Base-by-base conservation (phyloP, 164 flowering plant genomes). In the Chloranthus sessilifolius region DNA sequence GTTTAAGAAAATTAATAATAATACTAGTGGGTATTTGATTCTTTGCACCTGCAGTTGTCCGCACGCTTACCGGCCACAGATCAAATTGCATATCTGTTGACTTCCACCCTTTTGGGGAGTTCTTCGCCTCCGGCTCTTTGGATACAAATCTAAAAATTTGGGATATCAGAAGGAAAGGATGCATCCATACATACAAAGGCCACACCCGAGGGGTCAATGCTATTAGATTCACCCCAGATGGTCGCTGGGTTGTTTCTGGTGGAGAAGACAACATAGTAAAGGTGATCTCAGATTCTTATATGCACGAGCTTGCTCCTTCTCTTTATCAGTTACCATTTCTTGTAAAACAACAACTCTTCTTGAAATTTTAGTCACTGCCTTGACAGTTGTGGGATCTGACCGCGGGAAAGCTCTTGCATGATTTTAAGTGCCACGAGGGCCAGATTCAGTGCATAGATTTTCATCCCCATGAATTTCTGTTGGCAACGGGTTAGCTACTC, bases 201-300 rank as follows among this genome's bases (percentile, higher is more conserved):
- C 99, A 94, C 58, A 94, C 95, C 16, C 77, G 97, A 51, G 99
- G 97, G 36, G 92, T 94, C 53, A 88, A 71, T 77, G 83, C 91
- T 11, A 83, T 94, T 65, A 81, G 97, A 58, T 94, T 94, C 56
- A 94, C 97, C 31, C 99, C 99, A 27, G 99, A 94, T 78, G 99
- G 99, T 19, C 95, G 99, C 24, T 94, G 99, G 99, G 86, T 94
- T 66, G 99, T 94, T 11, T 94, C 99, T 61, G 99, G 97, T 39
- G 97, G 99, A 52, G 95, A 88, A 65, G 99, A 89, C 75, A 81
- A 85, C 56, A 68, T 74, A 30, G 96, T 94, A 45, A 94, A 94
- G 97, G 99, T 88, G 60, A 45, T 19, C 27, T 25, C n/a, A n/a
- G n/a, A n/a, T n/a, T n/a, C n/a, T n/a, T n/a, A n/a, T n/a, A n/a